phyloP scores from a whole-genome alignment of 352 stramenopile genomes.

The Thraustochytrium striatum region DNA sequence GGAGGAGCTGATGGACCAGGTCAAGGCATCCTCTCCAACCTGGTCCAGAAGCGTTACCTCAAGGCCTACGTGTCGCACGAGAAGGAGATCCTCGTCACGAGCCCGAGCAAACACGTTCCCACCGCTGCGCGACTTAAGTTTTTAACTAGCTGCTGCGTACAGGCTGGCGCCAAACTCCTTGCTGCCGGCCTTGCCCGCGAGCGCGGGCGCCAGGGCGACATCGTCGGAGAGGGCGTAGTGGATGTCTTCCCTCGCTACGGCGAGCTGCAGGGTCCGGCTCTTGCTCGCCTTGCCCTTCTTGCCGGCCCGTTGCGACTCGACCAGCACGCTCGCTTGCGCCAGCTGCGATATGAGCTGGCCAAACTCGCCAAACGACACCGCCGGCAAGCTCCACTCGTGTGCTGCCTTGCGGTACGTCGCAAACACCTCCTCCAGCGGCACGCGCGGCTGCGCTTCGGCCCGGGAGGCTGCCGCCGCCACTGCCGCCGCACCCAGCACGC shows the following conservation, averaged over 20 bases:
- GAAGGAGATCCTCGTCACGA: slow-evolving; percentile 38
- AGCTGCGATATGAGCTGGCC: too few relatives aligned
- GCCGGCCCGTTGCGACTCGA: neutral
- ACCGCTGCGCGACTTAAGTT: too few relatives aligned
- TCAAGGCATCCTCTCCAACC: slow-evolving; percentile 45
- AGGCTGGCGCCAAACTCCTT: neutral
- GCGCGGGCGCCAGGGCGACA: neutral
- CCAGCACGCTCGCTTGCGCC: too few relatives aligned
- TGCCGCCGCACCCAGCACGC: neutral
- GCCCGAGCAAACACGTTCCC: slow-evolving; percentile 28
- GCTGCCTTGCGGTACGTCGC: neutral
- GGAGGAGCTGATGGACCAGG: slow-evolving; percentile 21
- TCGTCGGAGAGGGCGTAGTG: neutral
- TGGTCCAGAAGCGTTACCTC: slow-evolving; percentile 16
- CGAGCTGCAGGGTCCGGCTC: neutral
- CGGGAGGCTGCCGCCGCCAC: neutral
- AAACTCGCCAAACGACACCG: neutral
- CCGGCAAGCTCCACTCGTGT: neutral
- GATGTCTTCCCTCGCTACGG: neutral
- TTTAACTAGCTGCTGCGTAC: neutral
- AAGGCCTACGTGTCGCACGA: slow-evolving; percentile 47
- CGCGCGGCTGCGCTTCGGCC: neutral
- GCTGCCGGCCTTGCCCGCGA: neutral
- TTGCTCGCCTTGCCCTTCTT: neutral
- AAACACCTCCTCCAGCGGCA: neutral